Evolutionary conservation across 2,329 filamentous ascomycete genomes (phyloP).

Genomic region (Teratosphaeria pseudoeucalypti): DNA sequence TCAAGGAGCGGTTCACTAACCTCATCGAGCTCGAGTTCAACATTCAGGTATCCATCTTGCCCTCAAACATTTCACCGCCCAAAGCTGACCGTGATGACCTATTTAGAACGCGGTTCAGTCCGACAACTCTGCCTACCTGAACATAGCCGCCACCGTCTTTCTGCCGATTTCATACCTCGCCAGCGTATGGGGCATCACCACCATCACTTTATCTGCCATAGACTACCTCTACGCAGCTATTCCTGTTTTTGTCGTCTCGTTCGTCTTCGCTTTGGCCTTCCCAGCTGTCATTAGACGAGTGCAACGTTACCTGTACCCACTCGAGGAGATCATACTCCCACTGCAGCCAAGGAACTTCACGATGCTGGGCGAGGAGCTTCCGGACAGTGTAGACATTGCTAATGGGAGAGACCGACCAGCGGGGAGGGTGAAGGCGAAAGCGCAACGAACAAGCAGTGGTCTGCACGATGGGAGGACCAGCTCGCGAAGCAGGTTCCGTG

Average conservation of each 20-base stretch:
- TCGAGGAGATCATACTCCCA: constrained; percentile 14
- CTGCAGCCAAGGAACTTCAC: constrained; percentile 23
- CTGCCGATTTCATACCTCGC: constrained; percentile 26
- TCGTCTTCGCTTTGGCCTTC: constrained; percentile 20
- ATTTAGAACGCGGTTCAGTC: constrained; percentile 27
- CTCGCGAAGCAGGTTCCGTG: constrained; percentile 5
- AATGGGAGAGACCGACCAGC: constrained; percentile 1
- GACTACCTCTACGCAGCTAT: constrained; percentile 26
- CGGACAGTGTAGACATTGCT: constrained; percentile 17
- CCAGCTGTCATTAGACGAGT: constrained; percentile 18
- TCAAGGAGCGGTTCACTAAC: constrained; percentile 30
- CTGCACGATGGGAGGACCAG: constrained; percentile 2
- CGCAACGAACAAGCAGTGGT: constrained; percentile 3
- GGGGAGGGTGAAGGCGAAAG: constrained; percentile 4
- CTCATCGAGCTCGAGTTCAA: constrained; percentile 31
- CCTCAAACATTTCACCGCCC: not conserved
- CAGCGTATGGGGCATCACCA: constrained; percentile 27
- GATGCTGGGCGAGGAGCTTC: constrained; percentile 26
- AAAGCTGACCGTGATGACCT: not conserved
- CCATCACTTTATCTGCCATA: constrained; percentile 21
- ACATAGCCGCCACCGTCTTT: constrained; percentile 26
- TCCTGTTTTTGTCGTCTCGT: constrained; percentile 21
- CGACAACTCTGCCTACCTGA: constrained; percentile 25
- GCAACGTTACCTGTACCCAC: constrained; percentile 19
- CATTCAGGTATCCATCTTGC: not conserved